Percentiles rank a stretch among this genome's conserved stretches.
These are phyloP conservation scores for Peniophora sp. DNA, from an alignment of 1,284 basidiomycete genomes.

Conservation along the genomic window DNA sequence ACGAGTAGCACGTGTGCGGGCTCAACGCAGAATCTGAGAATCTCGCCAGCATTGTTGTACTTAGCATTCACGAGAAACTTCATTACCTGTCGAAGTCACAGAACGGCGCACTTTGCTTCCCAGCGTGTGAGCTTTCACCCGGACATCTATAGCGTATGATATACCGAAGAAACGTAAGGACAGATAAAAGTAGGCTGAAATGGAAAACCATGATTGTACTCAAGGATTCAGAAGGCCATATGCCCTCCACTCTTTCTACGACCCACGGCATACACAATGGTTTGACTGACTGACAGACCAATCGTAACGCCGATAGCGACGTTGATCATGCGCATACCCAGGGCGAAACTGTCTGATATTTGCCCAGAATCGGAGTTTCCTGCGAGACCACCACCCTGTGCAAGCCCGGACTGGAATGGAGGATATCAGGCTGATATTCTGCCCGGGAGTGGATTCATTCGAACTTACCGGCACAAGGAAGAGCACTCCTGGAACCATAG, in stretches of 20 bases:
- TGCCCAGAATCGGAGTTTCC: slow-evolving; percentile 59
- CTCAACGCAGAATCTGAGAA: too few species aligned
- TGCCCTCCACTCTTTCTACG: slow-evolving; percentile 64
- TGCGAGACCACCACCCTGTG: slow-evolving; percentile 76
- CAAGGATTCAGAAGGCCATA: slow-evolving; percentile 62
- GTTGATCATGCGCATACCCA: slow-evolving; percentile 73
- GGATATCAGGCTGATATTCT: not conserved
- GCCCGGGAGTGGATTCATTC: not conserved
- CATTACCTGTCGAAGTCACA: too few species aligned
- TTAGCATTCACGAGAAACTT: too few species aligned
- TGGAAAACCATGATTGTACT: too few species aligned
- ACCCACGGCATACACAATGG: slow-evolving; percentile 72
- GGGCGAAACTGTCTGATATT: slow-evolving; percentile 59
- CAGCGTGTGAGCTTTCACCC: too few species aligned
- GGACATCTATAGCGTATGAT: too few species aligned
- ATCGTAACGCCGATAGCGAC: slow-evolving; percentile 85
- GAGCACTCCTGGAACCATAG: slow-evolving; percentile 83
- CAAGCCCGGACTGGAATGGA: slow-evolving; percentile 63
- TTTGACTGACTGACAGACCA: slow-evolving; percentile 74
- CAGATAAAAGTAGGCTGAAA: too few species aligned
- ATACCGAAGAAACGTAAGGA: too few species aligned
- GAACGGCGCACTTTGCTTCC: slow-evolving; percentile 11
- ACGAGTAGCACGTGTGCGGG: too few species aligned
- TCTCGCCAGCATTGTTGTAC: too few species aligned
- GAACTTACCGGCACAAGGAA: slow-evolving; percentile 68